Base-by-base conservation (phyloP, 2,329 filamentous ascomycete genomes). In the Verticillium dahliae region DNA sequence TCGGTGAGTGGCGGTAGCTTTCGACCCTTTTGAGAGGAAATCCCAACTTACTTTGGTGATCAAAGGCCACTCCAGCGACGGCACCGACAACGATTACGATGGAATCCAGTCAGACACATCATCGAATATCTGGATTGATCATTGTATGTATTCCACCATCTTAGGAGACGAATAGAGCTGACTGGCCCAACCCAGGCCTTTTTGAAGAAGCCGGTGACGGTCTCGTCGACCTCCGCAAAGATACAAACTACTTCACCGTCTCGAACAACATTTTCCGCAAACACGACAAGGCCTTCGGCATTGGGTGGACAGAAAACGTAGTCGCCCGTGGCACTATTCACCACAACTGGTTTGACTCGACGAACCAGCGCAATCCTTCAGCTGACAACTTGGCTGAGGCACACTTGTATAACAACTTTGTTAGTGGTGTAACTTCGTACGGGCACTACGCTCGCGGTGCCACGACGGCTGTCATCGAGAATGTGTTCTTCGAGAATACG, bases 41-140 rank as follows among this genome's bases (percentile, higher is more conserved):
- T 5, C 9, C 6, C 10, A 18, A 27, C 45, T 50, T n/a, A 50
- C 18, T 15, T 50, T 10, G 9, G n/a, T n/a, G n/a, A 15, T 45
- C 11, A 10, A 22, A 50, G 45, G 45, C 18, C 45, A 50, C 18
- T 50, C 45, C n/a, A 50, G 18, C n/a, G 45, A 22, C 45, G 45
- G 45, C 22, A 50, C 45, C n/a, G 45, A 50, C 45, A 50, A 50
- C 7, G 62, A 63, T 34, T 62, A 61, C 27, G 64, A 66, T 4
- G 62, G 60, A 4, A 59, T 66, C 37, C 62, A 65, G 38, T 60
- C 60, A 4, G 65, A 65, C 34, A 62, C 59, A 5, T 58, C 63
- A 9, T 64, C 61, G 57, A 66, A 66, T 22, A 58, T 66, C 57
- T 66, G 65, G 65, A 65, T 66, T 39, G 65, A 66, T 11, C 65